Conservation (phyloP, 768 basidiomycete species). For the Mycena rebaudengoi region DNA sequence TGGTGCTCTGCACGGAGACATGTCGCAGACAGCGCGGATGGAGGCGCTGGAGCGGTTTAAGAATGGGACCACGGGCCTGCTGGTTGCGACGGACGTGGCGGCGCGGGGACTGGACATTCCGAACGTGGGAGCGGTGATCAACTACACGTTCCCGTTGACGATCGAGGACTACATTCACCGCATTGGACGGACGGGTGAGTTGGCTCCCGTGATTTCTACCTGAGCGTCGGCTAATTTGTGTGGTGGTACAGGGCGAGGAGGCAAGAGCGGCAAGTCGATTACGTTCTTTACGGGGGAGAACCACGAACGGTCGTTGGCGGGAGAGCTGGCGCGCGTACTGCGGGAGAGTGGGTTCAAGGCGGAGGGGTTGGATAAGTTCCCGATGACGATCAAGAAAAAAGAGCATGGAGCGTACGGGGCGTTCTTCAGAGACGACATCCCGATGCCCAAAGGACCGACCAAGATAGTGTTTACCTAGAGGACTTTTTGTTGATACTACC, state of each 20-base stretch:
- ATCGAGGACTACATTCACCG: constrained; percentile 94
- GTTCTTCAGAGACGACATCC: constrained; percentile 78
- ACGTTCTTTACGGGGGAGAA: constrained; percentile 96
- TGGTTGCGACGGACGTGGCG: constrained; percentile 98
- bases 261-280: constrained; percentile 88
- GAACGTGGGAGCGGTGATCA: constrained; percentile 92
- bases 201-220: constrained; percentile 13
- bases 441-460: constrained; percentile 67
- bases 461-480: constrained; percentile 74
- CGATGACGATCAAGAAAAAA: constrained; percentile 98
- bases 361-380: constrained; percentile 84
- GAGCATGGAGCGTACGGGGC: constrained; percentile 91
- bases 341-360: constrained; percentile 87
- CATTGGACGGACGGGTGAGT: constrained; percentile 85
- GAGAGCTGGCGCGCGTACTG: constrained; percentile 91
- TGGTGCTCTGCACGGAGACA: constrained; percentile 88
- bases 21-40: constrained; percentile 86
- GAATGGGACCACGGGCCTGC: constrained; percentile 76
- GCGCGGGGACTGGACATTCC: constrained; percentile 98
- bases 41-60: constrained; percentile 89
- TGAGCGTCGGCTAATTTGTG: constrained; percentile 32
- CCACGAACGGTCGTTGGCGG: constrained; percentile 88
- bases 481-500: not conserved
- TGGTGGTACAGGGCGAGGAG: constrained; percentile 77
- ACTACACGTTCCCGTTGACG: constrained; percentile 97